Base-by-base conservation (phyloP, 768 basidiomycete species). In the button mushroom (Agaricus bisporus) region DNA sequence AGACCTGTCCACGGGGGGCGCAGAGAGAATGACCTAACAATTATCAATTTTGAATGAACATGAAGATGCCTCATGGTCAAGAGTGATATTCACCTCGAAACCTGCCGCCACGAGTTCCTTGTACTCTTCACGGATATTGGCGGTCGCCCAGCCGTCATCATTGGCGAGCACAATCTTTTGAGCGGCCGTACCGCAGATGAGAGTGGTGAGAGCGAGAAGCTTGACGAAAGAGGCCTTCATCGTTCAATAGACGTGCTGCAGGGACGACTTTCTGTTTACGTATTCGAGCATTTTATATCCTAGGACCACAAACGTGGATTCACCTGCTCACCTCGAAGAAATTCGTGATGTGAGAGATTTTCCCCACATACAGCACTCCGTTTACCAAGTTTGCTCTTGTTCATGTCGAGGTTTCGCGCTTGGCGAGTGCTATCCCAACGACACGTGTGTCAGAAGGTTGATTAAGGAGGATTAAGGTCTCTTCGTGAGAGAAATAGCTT, bases 1-100 rank as follows among this genome's bases (percentile, higher is more conserved):
- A 10, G 74, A 76, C 52, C 67, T 56, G 59, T 76, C 69, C 20
- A 65, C 60, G 5, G 77, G 71, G 1, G 77, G 75, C 6, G 69
- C 67, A 22, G 75, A 76, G 5, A 78, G 63, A 17, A 78, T 61
- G 32, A 74, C 72, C 74, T 77, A 42, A 7, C 35, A 36, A 26
- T 11, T 20, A 28, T 4, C 32, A 36, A 12, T 11, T 20, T 28
- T 3, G 22, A 36, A 14, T 46, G 22, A 41, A 6, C 11, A 20
- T 20, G 15, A 26, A 29, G 22, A 22, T 22, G 22, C 22, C 22
- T 22, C 22, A 22, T 17, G 6, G 10, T 18, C 15, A 17, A 4
- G 37, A 37, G 22, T 3, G 25, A 44, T 15, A 64, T 66, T 41
- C 42, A 74, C 73, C 41, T 72, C 53, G 55, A 67, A 73, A 8